A percentile compares a stretch with the other conserved stretches of the same genome.
phyloP scores from a whole-genome alignment of 768 basidiomycete species.

The Boletellus ananas region DNA sequence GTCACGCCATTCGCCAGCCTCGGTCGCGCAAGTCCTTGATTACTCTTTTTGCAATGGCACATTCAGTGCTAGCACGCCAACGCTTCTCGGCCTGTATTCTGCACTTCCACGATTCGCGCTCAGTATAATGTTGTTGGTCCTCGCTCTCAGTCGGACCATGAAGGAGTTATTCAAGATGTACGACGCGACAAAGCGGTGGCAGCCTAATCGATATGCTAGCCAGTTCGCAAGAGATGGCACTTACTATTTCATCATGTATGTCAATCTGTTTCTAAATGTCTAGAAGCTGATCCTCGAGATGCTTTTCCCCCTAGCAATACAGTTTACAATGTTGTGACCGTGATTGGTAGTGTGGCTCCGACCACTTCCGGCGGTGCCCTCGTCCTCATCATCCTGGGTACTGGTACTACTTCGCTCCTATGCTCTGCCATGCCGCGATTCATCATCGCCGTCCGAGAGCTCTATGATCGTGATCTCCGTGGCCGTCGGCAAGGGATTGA shows the following conservation, averaged over 20 bases:
- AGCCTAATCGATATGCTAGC: constrained; percentile 4
- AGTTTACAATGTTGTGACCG: not conserved
- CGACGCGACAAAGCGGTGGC: constrained; percentile 7
- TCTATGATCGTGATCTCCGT: not conserved
- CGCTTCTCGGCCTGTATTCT: not conserved
- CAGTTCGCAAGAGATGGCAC: constrained; percentile 5
- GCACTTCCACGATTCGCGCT: constrained; percentile 1
- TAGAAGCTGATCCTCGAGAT: no score
- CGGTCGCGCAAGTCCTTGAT: not conserved
- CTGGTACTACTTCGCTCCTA: not conserved
- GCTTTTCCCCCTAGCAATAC: not conserved
- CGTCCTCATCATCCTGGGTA: not conserved
- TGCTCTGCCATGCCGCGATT: constrained; percentile 13
- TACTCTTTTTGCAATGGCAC: not conserved
- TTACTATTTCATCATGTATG: constrained; percentile 11
- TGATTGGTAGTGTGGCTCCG: not conserved
- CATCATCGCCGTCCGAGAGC: constrained; percentile 4
- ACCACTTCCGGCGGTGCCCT: not conserved
- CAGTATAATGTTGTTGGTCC: not conserved
- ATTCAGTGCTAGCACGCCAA: not conserved
- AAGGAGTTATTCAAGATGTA: not conserved
- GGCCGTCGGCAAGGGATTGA: constrained; percentile 5
- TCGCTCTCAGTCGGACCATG: not conserved
- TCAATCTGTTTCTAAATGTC: not conserved
- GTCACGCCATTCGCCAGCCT: not conserved